These are phyloP conservation scores for Apiospora malaysiana DNA, from an alignment of 2,329 filamentous ascomycete genomes.

Conservation along the genomic window DNA sequence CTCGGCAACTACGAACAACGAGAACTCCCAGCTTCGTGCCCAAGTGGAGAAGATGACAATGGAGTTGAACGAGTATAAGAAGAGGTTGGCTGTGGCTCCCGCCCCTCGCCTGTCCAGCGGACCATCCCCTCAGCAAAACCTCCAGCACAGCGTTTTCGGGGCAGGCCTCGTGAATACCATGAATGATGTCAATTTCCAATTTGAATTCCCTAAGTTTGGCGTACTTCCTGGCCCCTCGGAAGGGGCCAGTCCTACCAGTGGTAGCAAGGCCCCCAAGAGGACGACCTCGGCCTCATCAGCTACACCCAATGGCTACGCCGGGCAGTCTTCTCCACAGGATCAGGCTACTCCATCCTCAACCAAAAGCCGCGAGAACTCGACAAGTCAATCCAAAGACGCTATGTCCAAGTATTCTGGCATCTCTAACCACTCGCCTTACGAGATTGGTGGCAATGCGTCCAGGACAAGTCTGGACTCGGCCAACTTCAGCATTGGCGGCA, in stretches of 20 bases:
- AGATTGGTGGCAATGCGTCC: constrained; percentile 52
- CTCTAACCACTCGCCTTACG: constrained; percentile 55
- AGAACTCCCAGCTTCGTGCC: constrained; percentile 83
- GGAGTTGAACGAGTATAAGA: constrained; percentile 90
- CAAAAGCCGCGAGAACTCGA: constrained; percentile 44
- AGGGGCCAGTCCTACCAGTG: constrained; percentile 24
- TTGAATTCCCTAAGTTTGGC: constrained; percentile 96
- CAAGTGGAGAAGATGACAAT: constrained; percentile 86
- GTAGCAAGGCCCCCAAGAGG: constrained; percentile 27
- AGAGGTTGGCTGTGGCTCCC: constrained; percentile 71
- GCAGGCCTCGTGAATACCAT: constrained; percentile 61
- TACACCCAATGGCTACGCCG: constrained; percentile 37
- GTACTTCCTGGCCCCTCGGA: constrained; percentile 61
- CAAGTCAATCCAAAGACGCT: constrained; percentile 51
- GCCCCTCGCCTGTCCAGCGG: constrained; percentile 38
- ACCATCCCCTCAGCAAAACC: constrained; percentile 39
- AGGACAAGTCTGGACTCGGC: constrained; percentile 58
- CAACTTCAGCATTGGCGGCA: constrained; percentile 53
- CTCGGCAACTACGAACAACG: constrained; percentile 81
- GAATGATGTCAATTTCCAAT: constrained; percentile 84
- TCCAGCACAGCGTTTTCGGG: constrained; percentile 49
- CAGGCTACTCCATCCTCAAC: constrained; percentile 40
- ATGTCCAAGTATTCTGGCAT: constrained; percentile 62
- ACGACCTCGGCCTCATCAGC: constrained; percentile 34
- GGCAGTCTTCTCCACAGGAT: constrained; percentile 42